Evolutionary conservation across 2,329 filamentous ascomycete genomes (phyloP).

Genomic region (Fusarium pseudonygamai): DNA sequence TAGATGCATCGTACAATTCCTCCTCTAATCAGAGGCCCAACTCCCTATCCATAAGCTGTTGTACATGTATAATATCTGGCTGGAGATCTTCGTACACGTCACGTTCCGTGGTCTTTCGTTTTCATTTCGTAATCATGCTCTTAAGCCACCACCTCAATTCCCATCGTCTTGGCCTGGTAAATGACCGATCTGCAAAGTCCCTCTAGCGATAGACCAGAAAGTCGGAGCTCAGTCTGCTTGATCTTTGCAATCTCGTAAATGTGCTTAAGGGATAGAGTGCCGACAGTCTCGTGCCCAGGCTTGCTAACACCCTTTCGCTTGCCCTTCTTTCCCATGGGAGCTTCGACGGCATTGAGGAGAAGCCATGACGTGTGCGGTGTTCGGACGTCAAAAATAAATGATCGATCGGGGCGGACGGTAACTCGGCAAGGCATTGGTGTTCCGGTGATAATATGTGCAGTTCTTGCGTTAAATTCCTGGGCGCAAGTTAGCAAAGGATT

Average conservation of each 20-base stretch:
- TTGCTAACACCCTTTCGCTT: slow-evolving; percentile 81
- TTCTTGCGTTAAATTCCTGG: slow-evolving; percentile 97
- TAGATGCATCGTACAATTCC: slow-evolving; percentile 27
- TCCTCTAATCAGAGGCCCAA: slow-evolving; percentile 1
- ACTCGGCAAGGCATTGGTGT: slow-evolving; percentile 92
- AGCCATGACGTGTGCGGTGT: slow-evolving; percentile 95
- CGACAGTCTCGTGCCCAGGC: slow-evolving; percentile 81
- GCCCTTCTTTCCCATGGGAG: slow-evolving; percentile 74
- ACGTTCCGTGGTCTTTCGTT: slow-evolving; percentile 11
- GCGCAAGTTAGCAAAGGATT: slow-evolving; percentile 25
- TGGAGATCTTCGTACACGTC: slow-evolving; percentile 26
- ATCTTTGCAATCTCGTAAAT: slow-evolving; percentile 98
- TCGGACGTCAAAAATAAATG: slow-evolving; percentile 91
- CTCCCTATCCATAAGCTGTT: slow-evolving; percentile 35
- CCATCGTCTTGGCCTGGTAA: slow-evolving; percentile 78
- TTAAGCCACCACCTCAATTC: slow-evolving; percentile 74
- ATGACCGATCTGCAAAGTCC: slow-evolving; percentile 79
- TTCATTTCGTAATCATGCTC: slow-evolving; percentile 12
- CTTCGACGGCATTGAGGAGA: slow-evolving; percentile 83
- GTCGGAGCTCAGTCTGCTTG: slow-evolving; percentile 80
- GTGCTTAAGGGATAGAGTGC: slow-evolving; percentile 91
- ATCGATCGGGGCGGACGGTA: slow-evolving; percentile 89
- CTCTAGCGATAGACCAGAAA: slow-evolving; percentile 76
- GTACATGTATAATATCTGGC: slow-evolving; percentile 36
- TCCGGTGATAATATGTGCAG: slow-evolving; percentile 81